Evolutionary conservation across 2,329 filamentous ascomycete genomes (phyloP).

Genomic region (Talaromyces atroroseus): DNA sequence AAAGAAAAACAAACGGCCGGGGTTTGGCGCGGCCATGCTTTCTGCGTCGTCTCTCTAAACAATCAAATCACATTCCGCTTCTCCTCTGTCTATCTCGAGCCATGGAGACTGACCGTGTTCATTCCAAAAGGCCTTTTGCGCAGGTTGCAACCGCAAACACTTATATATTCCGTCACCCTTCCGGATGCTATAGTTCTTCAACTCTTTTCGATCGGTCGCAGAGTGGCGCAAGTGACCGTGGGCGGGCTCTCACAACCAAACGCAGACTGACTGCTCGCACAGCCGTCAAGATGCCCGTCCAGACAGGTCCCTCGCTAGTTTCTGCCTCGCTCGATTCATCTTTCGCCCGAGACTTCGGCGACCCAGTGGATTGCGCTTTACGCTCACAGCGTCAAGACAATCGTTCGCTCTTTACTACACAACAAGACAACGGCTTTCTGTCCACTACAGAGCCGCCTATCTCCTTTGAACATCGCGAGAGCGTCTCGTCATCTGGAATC

Average conservation of each 20-base stretch:
- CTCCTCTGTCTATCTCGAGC: constrained; percentile 12
- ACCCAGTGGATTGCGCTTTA: constrained; percentile 23
- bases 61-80: neutral
- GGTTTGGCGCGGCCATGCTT: constrained; percentile 1
- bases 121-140: constrained; percentile 35
- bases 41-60: neutral
- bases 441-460: constrained; percentile 6
- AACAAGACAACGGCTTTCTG: constrained; percentile 5
- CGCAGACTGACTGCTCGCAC: constrained; percentile 19
- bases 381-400: constrained; percentile 25
- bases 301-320: constrained; percentile 35
- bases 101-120: constrained; percentile 25
- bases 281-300: constrained; percentile 33
- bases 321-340: constrained; percentile 47
- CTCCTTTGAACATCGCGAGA: constrained; percentile 37
- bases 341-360: constrained; percentile 48
- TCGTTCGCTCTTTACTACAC: constrained; percentile 8
- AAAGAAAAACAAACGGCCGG: neutral
- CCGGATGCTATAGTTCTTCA: constrained; percentile 25
- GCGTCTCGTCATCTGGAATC: constrained; percentile 39
- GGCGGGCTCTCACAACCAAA: constrained; percentile 27
- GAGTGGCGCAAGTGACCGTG: constrained; percentile 23
- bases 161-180: constrained; percentile 20
- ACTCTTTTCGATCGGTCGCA: constrained; percentile 20
- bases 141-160: constrained; percentile 33